Percentiles rank a stretch among this genome's conserved stretches.
Evolutionary conservation across 441 rosid genomes (phyloP).

Genomic region (Aquilaria agallochum): DNA sequence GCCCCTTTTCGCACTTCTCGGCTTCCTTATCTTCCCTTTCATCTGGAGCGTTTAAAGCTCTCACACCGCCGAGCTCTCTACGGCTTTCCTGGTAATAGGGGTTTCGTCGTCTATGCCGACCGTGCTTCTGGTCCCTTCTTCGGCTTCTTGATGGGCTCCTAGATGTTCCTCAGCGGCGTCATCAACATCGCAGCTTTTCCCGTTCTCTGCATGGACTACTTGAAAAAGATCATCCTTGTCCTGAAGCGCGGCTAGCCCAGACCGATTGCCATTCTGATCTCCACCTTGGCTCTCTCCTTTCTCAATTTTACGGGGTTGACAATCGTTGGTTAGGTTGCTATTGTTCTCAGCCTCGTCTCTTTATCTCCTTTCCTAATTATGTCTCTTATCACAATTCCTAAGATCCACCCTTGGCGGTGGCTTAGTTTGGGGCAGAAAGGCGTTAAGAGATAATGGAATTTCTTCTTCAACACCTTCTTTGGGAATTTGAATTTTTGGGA

Average conservation of each 20-base stretch:
- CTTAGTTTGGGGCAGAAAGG: slow-evolving; percentile 19
- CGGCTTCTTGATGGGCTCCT: slow-evolving; percentile 28
- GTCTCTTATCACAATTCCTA: slow-evolving; percentile 24
- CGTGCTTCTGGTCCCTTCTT: slow-evolving; percentile 31
- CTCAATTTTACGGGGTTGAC: slow-evolving; percentile 28
- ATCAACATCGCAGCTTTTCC: slow-evolving; percentile 32
- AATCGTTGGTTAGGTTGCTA: slow-evolving; percentile 29
- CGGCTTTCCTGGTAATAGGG: slow-evolving; percentile 34
- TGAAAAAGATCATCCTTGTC: slow-evolving; percentile 16
- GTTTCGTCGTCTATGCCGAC: slow-evolving; percentile 32
- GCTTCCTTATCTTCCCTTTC: slow-evolving; percentile 55
- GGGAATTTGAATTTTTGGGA: slow-evolving; percentile 44
- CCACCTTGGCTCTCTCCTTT: slow-evolving; percentile 20
- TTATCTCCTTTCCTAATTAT: slow-evolving; percentile 23
- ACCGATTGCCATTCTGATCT: slow-evolving; percentile 15
- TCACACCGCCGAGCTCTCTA: slow-evolving; percentile 46
- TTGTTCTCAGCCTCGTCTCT: slow-evolving; percentile 19
- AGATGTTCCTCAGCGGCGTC: slow-evolving; percentile 32
- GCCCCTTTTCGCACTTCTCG: slow-evolving; percentile 29
- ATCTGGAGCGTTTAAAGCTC: slow-evolving; percentile 60
- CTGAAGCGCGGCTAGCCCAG: slow-evolving; percentile 18
- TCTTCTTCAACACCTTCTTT: slow-evolving; percentile 35
- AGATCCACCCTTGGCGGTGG: slow-evolving; percentile 25
- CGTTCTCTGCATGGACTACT: slow-evolving; percentile 16
- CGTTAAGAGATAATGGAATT: slow-evolving; percentile 15